Conservation (phyloP, 352 stramenopile genomes). For the Chrysophaeum taylorii region DNA sequence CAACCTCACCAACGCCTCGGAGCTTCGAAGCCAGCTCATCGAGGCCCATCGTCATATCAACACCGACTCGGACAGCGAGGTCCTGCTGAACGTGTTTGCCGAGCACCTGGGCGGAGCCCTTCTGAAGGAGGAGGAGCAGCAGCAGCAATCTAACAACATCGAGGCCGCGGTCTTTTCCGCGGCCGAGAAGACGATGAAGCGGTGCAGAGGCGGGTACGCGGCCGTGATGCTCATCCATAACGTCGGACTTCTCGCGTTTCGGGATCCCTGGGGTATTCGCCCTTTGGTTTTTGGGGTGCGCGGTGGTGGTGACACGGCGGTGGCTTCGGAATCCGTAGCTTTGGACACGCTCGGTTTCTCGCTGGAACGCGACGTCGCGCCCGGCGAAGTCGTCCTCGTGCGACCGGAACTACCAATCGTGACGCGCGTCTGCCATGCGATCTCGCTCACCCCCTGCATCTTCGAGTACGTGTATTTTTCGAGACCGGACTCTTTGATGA, state of each 20-base stretch:
- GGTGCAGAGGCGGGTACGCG: constrained; percentile 89
- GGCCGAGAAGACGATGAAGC: constrained; percentile 54
- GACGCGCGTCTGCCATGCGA: constrained; percentile 61
- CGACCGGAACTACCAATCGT: constrained; percentile 68
- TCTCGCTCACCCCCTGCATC: constrained; percentile 84
- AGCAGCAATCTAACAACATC: too few species aligned
- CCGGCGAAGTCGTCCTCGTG: constrained; percentile 92
- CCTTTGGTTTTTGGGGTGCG: constrained; percentile 76
- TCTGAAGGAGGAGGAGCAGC: constrained; percentile 33
- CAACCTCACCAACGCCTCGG: constrained; percentile 95
- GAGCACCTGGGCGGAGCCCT: constrained; percentile 68
- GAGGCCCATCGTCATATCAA: constrained; percentile 85
- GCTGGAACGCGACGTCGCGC: constrained; percentile 73
- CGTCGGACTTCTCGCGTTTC: constrained; percentile 90
- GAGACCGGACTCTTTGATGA: constrained; percentile 95
- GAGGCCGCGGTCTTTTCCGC: background rate
- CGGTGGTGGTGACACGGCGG: constrained; percentile 68
- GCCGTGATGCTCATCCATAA: constrained; percentile 94
- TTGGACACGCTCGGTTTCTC: constrained; percentile 95
- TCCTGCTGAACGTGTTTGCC: constrained; percentile 96
- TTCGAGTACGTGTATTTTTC: constrained; percentile 99
- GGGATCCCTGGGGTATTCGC: constrained; percentile 92
- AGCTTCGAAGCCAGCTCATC: constrained; percentile 78
- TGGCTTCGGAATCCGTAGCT: constrained; percentile 92
- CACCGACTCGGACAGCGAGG: constrained; percentile 95